Evolutionary conservation across 2,329 filamentous ascomycete genomes (phyloP), one percentile per base, ranked within the genome.

Genomic region (Sclerotinia subarctica): DNA sequence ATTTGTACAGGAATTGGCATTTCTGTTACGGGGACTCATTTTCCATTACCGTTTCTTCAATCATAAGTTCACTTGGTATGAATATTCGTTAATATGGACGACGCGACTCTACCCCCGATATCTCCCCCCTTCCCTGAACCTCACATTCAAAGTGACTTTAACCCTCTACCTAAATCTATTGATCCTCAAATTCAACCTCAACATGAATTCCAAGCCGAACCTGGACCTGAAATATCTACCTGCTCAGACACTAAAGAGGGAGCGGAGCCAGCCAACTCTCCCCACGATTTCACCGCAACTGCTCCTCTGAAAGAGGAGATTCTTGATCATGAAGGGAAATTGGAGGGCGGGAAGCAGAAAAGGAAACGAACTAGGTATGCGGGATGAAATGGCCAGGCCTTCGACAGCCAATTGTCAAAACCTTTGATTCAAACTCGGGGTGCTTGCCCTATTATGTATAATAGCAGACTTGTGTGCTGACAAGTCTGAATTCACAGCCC

Each of bases 321-420:
- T 21, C 71, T 69, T 8, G 69, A 72, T 49, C 68, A 51, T 51
- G 76, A 74, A 65, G 72, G 63, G 53, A 72, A 79, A 83, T 82
- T 72, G 32, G 73, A 75, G 26, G 59, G 59, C 1, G 73, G 69
- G 21, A 77, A 76, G 66, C 75, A 76, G 66, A 87, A 86, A 81
- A 82, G 86, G 79, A 89, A 88, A 78, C 80, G 86, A 71, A 89
- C 86, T 69, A 85, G 84, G 86, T 89, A 84, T 75, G 84, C 82
- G 58, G 19, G 35, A 32, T 11, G 17, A 35, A 17, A 7, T 56
- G 11, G 21, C 15, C 10, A 42, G 11, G 19, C 13, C n/a, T 53
- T 35, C 10, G 13, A 2, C 11, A 42, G 38, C 3, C 49, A 13
- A 29, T 66, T 53, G 11, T 21, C 24, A 15, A 21, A 58, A 47